Evolutionary conservation across 352 stramenopile species (phyloP).

Genomic region (Blastocystis hominis): DNA sequence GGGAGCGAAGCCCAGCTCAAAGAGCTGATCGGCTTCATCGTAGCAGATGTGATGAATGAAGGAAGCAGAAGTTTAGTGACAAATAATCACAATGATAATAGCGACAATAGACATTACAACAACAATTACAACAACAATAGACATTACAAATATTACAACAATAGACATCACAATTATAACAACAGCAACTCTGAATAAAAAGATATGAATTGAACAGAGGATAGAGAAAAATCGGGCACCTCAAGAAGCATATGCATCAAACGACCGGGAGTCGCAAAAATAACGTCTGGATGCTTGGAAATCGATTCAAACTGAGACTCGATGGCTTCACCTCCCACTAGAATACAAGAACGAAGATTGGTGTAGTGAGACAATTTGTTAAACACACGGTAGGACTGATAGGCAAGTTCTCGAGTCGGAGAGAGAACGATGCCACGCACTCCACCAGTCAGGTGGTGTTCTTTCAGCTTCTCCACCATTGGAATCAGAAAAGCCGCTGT

Average conservation of each 20-base stretch:
- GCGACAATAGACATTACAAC: too few species aligned
- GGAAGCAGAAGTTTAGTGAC: slow-evolving; percentile 57
- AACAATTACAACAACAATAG: too few species aligned
- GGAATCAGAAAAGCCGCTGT: slow-evolving; percentile 93
- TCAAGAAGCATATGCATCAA: slow-evolving; percentile 81
- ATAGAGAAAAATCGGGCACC: slow-evolving; percentile 79
- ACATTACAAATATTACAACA: too few species aligned
- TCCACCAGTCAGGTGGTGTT: slow-evolving; percentile 78
- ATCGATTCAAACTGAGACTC: slow-evolving; percentile 92
- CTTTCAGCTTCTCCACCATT: slow-evolving; percentile 88
- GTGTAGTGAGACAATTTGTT: slow-evolving; percentile 82
- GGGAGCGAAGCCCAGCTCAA: slow-evolving; percentile 97
- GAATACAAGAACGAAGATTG: slow-evolving; percentile 76
- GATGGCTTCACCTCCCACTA: slow-evolving; percentile 92
- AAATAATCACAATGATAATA: too few species aligned
- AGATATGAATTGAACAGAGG: slow-evolving; percentile 72
- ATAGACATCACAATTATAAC: too few species aligned
- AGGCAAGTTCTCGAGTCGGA: slow-evolving; percentile 92
- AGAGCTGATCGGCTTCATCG: slow-evolving; percentile 95
- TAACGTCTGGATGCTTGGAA: slow-evolving; percentile 79
- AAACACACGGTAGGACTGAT: slow-evolving; percentile 81
- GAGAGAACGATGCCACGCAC: slow-evolving; percentile 76
- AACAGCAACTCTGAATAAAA: too few species aligned
- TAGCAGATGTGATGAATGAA: slow-evolving; percentile 71
- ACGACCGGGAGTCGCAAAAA: slow-evolving; percentile 82